Evolutionary conservation across 345 rosid genomes (phyloP), one percentile per base, ranked within the genome.

Genomic region (Salix exigua): DNA sequence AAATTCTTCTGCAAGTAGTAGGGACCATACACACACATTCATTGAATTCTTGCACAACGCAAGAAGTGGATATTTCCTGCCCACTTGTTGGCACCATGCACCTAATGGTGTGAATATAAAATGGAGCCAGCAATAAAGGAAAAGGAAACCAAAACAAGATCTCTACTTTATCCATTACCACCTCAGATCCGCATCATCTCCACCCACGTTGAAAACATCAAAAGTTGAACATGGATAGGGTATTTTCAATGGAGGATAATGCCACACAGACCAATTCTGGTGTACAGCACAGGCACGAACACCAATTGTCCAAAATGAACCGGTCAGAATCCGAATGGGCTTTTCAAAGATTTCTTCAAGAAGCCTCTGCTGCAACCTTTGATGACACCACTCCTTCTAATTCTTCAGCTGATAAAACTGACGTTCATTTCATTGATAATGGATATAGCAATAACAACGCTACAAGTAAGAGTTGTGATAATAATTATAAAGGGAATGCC

Each of bases 291-390:
- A 64, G 17, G 5, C 4, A 2, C 8, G 5, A 48, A 26, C 18
- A 8, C 40, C 16, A 61, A 17, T 48, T 70, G 12, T 55, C 63
- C 42, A 68, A 28, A 30, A 81, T 81, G 81, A 81, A 77, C 55
- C 53, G 81, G 51, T 77, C 81, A 62, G 80, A 64, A 6, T 81
- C 81, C 12, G 84, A 81, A 17, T 81, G 84, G 84, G 84, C 80
- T 9, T 77, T 81, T 28, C 77, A 77, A 38, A 53, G 68, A 55
- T 73, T 81, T 53, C 78, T 77, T 33, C 75, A 77, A 53, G 81
- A 81, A 31, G 84, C 75, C 40, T 30, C 72, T 58, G 68, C 31
- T 7, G 35, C 65, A n/a, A 31, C 66, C 69, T 65, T n/a, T 5
- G 73, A 68, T 33, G 60, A 66, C 44, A 25, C 28, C 17, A 26